phyloP scores from a whole-genome alignment of 1,284 basidiomycete genomes.

The Ceratobasidium theobromae region DNA sequence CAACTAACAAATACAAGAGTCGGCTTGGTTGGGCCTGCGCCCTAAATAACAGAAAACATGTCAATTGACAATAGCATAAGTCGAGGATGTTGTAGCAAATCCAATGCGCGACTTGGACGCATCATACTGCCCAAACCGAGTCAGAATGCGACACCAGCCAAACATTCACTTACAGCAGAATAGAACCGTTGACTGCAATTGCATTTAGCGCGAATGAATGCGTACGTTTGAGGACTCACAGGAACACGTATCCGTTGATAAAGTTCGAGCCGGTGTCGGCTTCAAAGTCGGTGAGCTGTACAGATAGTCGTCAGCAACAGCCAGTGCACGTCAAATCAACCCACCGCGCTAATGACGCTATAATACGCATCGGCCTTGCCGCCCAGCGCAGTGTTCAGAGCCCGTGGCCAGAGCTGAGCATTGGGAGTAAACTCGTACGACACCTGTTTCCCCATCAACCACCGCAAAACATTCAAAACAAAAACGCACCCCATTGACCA shows the following conservation, averaged over 20 bases:
- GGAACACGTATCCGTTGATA: conserved; percentile 18
- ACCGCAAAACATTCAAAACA: background rate
- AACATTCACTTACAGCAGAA: conserved; percentile 6
- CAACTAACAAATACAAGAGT: no score
- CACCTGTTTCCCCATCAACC: background rate
- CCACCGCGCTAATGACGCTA: conserved; percentile 11
- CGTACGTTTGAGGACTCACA: background rate
- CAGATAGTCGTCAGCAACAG: background rate
- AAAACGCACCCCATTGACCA: conserved; percentile 11
- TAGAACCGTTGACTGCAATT: conserved; percentile 16
- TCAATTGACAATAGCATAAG: conserved; percentile 22
- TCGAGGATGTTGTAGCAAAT: conserved; percentile 23
- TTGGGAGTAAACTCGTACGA: conserved; percentile 31
- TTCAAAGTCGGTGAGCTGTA: conserved; percentile 7
- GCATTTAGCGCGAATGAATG: background rate
- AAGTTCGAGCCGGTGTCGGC: conserved; percentile 27
- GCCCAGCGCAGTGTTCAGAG: conserved; percentile 19
- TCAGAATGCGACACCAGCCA: background rate
- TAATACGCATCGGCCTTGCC: conserved; percentile 26
- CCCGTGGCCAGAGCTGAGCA: conserved; percentile 28
- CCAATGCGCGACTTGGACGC: conserved; percentile 16
- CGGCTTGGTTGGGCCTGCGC: no score
- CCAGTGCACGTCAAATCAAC: background rate
- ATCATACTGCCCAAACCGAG: background rate
- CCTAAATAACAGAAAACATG: no score